A percentile compares a stretch with the other conserved stretches of the same genome.
phyloP scores from a whole-genome alignment of 2,329 filamentous ascomycete genomes.

The Colletotrichum graminicola region DNA sequence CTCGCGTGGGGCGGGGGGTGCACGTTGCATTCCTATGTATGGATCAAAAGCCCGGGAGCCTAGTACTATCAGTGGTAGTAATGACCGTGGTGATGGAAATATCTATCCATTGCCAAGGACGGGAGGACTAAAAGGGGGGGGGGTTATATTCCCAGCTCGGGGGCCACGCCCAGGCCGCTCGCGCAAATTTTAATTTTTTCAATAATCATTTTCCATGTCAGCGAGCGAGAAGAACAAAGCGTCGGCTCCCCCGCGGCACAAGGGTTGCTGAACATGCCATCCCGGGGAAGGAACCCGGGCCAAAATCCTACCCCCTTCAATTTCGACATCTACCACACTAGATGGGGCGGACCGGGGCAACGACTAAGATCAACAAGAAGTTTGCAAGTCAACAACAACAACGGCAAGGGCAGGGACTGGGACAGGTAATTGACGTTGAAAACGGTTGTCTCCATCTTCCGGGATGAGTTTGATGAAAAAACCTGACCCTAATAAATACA shows the following conservation, averaged over 20 bases:
- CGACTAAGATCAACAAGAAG: not conserved
- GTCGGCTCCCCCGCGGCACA: not conserved
- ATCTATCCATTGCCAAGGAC: not conserved
- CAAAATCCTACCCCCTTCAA: constrained; percentile 17
- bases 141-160: no score
- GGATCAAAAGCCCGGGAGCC: not conserved
- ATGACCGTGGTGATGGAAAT: not conserved
- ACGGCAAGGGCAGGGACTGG: not conserved
- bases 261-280: not conserved
- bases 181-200: no score
- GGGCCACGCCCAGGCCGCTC: no score
- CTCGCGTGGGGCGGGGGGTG: not conserved
- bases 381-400: not conserved
- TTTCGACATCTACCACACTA: not conserved
- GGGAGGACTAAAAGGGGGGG: no score
- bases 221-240: not conserved
- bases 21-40: not conserved
- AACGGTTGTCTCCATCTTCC: not conserved
- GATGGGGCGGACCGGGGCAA: not conserved
- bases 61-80: not conserved
- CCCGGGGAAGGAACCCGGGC: not conserved
- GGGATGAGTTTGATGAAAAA: not conserved
- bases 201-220: no score
- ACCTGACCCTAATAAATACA: not conserved
- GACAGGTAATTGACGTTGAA: not conserved